Percentiles rank a stretch among this genome's conserved stretches.
These are phyloP conservation scores for Butyriboletus loyo DNA, from an alignment of 768 basidiomycete genomes.

Conservation along the genomic window DNA sequence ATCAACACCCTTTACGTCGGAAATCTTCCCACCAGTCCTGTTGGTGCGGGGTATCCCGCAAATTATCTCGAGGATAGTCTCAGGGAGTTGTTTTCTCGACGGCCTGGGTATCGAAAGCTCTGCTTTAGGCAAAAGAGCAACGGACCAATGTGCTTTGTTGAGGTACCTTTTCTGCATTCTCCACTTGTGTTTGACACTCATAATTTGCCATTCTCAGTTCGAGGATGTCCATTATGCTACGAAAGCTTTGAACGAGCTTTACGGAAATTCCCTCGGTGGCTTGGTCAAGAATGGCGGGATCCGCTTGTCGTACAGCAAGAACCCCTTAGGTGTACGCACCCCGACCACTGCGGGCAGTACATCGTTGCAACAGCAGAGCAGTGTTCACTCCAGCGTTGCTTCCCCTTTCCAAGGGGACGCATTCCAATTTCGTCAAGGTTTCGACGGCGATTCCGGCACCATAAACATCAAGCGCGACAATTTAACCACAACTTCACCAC, in stretches of 20 bases:
- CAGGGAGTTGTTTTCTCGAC: constrained; percentile 73
- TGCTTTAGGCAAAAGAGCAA: constrained; percentile 96
- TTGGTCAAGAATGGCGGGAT: constrained; percentile 95
- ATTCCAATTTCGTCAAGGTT: constrained; percentile 31
- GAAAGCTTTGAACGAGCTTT: constrained; percentile 83
- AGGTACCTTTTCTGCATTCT: constrained; percentile 48
- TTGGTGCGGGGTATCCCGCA: constrained; percentile 67
- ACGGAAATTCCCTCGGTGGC: constrained; percentile 88
- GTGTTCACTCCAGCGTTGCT: constrained; percentile 13
- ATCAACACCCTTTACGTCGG: constrained; percentile 99
- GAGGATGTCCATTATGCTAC: constrained; percentile 85
- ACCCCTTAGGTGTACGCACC: constrained; percentile 90
- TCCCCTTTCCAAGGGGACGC: constrained; percentile 30
- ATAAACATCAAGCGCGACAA: constrained; percentile 26
- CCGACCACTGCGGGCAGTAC: constrained; percentile 52
- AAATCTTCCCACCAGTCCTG: constrained; percentile 82
- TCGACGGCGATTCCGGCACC: constrained; percentile 23
- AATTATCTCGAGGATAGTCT: constrained; percentile 86
- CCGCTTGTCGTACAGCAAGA: constrained; percentile 95
- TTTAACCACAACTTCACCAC: constrained; percentile 22
- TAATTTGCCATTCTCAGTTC: constrained; percentile 51
- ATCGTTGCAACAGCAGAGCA: constrained; percentile 27
- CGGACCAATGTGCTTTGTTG: constrained; percentile 99
- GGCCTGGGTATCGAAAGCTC: constrained; percentile 85
- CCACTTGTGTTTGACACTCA: not conserved